phyloP scores from a whole-genome alignment of 208 protist genomes.

The Giardia duodenalis region DNA sequence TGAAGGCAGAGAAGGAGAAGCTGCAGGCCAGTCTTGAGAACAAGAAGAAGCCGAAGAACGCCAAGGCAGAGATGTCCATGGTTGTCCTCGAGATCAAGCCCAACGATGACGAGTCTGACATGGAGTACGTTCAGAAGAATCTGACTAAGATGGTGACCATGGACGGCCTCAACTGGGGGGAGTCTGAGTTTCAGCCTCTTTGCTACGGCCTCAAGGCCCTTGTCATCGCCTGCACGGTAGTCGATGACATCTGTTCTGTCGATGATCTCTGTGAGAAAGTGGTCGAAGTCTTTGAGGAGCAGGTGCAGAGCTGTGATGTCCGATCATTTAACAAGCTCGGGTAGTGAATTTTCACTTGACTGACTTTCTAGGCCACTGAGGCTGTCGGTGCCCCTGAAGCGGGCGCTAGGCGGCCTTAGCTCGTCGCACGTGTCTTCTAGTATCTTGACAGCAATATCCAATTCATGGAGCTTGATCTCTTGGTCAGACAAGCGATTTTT shows the following conservation, averaged over 20 bases:
- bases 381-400: too few species aligned
- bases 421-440: too few species aligned
- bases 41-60: background rate
- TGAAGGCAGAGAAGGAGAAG: background rate
- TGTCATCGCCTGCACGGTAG: constrained; percentile 13
- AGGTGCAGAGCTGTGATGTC: constrained; percentile 31
- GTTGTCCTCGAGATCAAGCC: constrained; percentile 34
- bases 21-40: background rate
- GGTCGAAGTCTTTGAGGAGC: constrained; percentile 17
- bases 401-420: too few species aligned
- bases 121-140: background rate
- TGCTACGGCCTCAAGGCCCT: constrained; percentile 29
- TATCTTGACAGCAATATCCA: too few species aligned
- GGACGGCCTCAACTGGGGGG: constrained; percentile 33
- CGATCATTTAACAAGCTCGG: constrained; percentile 32
- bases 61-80: constrained; percentile 29
- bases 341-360: too few species aligned
- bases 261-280: constrained; percentile 18
- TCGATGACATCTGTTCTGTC: constrained; percentile 29
- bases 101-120: constrained; percentile 31
- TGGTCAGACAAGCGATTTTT: too few species aligned
- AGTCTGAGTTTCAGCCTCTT: constrained; percentile 10
- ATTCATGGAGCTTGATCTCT: too few species aligned
- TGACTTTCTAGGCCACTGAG: too few species aligned
- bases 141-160: background rate